Evolutionary conservation across 345 rosid genomes (phyloP), one percentile per base, ranked within the genome.

Genomic region (Hibiscus mutabilis): DNA sequence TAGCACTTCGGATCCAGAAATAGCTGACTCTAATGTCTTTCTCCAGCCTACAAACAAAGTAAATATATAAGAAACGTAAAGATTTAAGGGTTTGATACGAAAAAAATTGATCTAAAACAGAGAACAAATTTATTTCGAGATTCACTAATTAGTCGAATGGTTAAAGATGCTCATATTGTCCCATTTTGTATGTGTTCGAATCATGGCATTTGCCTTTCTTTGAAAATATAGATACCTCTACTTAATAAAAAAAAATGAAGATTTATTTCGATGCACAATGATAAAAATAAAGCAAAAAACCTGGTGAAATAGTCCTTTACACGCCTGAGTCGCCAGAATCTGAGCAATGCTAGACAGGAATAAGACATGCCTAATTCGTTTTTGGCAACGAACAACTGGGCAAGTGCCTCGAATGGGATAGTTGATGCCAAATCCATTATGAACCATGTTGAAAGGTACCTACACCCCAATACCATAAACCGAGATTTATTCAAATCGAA

Each of bases 401-500:
- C 91, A 6, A 91, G n/a, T 68, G 80, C 73, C 55, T 85, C 95
- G 73, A 84, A 94, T 22, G 98, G 98, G 57, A 91, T 71, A 5
- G 97, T 94, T 19, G 98, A 94, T 69, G 93, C 97, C 79, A 91
- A 91, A 69, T 94, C 98, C 97, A 94, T 90, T 79, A 91, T 57
- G 77, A 94, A 90, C 96, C 97, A 91, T 3, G 97, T 82, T 3
- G 96, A 88, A 11, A 94, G 77, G 81, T 94, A 94, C 84, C 98
- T 89, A 42, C 10, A 47, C 15, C 16, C 46, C 71, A 58, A n/a
- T 15, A 42, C 31, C 18, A 35, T 35, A 6, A 35, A 35, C 40
- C 40, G 40, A 35, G 2, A 35, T 37, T 37, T 37, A 37, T 37
- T 37, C 42, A 11, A 37, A 37, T 8, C 42, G 11, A 37, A 37